Evolutionary conservation across 768 basidiomycete species (phyloP).

Genomic region (Boletus coccyginus): DNA sequence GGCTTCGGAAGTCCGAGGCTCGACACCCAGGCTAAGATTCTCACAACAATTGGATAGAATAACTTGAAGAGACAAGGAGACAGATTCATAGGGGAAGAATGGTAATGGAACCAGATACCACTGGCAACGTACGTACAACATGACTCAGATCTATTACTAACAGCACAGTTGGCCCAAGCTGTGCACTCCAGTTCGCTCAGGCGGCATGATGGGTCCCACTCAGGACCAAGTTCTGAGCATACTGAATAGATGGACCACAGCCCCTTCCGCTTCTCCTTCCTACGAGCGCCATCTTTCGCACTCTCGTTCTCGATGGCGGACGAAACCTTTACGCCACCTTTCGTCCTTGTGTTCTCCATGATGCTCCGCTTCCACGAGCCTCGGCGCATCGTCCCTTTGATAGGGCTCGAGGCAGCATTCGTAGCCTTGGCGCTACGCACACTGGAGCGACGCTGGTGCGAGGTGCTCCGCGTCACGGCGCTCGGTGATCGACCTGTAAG

Average conservation of each 20-base stretch:
- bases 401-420: not conserved
- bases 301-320: slow-evolving; percentile 14
- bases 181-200: not conserved
- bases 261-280: slow-evolving; percentile 24
- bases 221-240: slow-evolving; percentile 22
- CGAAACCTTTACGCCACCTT: slow-evolving; percentile 5
- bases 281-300: slow-evolving; percentile 2
- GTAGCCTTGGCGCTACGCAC: slow-evolving; percentile 15
- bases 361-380: slow-evolving; percentile 27
- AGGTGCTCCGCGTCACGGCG: slow-evolving; percentile 5
- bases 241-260: slow-evolving; percentile 31
- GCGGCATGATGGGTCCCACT: slow-evolving; percentile 6
- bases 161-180: no score
- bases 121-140: no score
- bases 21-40: no score
- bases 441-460: slow-evolving; percentile 14
- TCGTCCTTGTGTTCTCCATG: slow-evolving; percentile 16
- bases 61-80: not conserved
- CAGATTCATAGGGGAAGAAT: no score
- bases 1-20: no score
- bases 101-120: no score
- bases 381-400: slow-evolving; percentile 24
- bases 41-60: not conserved
- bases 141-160: no score
- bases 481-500: not conserved